Evolutionary conservation across 1,284 basidiomycete genomes (phyloP).

Genomic region (Fomitopsis pinicola): DNA sequence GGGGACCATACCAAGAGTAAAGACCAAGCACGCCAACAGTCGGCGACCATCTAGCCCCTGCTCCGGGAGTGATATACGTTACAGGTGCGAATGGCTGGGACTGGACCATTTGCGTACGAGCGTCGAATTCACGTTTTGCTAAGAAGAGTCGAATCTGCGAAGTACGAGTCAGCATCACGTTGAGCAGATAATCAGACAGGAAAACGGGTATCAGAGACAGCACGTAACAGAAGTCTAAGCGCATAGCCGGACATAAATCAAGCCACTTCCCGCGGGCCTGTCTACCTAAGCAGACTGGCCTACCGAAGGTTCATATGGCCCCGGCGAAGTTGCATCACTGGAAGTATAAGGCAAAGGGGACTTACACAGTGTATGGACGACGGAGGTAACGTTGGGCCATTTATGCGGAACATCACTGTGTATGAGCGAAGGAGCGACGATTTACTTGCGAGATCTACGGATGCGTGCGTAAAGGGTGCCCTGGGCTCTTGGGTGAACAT

Average conservation of each 20-base stretch:
- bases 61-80: no score
- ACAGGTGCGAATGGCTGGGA: no score
- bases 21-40: no score
- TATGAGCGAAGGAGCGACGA: neutral
- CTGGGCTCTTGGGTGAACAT: no score
- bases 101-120: no score
- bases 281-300: conserved; percentile 4
- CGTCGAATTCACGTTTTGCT: no score
- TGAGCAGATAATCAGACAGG: neutral
- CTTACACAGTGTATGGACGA: neutral
- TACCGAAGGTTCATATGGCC: conserved; percentile 73
- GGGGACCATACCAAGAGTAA: no score
- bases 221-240: neutral
- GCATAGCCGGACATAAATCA: conserved; percentile 49
- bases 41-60: no score
- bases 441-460: neutral
- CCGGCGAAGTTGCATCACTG: conserved; percentile 65
- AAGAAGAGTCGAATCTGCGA: no score
- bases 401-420: neutral
- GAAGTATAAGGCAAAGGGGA: neutral
- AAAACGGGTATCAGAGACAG: neutral
- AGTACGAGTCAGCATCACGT: neutral
- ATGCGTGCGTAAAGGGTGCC: no score
- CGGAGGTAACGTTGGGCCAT: neutral
- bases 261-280: conserved; percentile 38